A percentile compares a stretch with the other conserved stretches of the same genome.
Evolutionary conservation across 192 early-diverging fungal species (phyloP).

Genomic region (Podila horticola): DNA sequence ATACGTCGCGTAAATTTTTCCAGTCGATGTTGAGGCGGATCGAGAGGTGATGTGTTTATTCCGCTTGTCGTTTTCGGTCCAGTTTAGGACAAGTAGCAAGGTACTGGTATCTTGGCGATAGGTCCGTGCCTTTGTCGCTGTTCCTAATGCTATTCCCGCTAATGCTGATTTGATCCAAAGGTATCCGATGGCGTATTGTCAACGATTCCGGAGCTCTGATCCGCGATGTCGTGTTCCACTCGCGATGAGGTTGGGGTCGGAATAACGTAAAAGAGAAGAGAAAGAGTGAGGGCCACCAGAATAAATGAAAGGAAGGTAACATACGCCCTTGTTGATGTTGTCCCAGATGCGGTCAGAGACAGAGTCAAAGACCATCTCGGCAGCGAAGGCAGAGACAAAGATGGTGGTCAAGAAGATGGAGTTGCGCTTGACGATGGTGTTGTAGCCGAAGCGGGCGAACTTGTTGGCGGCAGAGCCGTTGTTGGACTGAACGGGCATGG

Average conservation of each 20-base stretch:
- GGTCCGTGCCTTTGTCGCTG: no score
- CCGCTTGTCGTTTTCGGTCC: no score
- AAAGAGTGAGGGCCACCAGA: background rate
- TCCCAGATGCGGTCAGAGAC: constrained; percentile 73
- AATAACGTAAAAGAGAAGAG: background rate
- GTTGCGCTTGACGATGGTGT: constrained; percentile 76
- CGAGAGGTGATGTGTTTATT: no score
- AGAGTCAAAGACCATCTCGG: constrained; percentile 78
- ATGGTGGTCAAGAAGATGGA: constrained; percentile 75
- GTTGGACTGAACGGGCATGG: constrained; percentile 53
- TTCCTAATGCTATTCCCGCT: no score
- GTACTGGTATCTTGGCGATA: no score
- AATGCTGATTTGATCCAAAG: no score
- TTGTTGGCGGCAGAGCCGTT: constrained; percentile 48
- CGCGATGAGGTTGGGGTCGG: background rate
- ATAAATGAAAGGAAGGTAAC: constrained; percentile 33
- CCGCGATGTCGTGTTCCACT: no score
- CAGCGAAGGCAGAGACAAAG: constrained; percentile 75
- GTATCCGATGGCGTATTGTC: no score
- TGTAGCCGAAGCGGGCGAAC: constrained; percentile 60
- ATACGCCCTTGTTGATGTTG: constrained; percentile 79
- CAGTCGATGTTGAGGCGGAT: no score
- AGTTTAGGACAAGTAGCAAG: no score
- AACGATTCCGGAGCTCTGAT: no score
- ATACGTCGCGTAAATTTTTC: no score